Evolutionary conservation across 805 yeast genomes (phyloP).

Genomic region (Lipomyces lipofer): DNA sequence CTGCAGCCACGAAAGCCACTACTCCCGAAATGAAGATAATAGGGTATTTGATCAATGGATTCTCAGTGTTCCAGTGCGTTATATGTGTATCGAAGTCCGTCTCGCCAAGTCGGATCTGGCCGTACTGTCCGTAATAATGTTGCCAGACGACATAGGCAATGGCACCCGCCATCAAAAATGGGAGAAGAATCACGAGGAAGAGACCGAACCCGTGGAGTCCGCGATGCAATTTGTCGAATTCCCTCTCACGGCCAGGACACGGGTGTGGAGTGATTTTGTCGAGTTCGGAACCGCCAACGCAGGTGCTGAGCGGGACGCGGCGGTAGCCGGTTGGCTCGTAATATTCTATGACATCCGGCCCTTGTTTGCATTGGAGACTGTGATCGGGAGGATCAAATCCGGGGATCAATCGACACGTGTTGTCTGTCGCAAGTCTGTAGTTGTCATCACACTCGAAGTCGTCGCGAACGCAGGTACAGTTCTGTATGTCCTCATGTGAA

Average conservation of each 20-base stretch:
- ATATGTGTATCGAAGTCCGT: constrained; percentile 22
- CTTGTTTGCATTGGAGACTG: constrained; percentile 55
- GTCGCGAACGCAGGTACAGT: constrained; percentile 80
- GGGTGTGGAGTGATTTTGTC: constrained; percentile 67
- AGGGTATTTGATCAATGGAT: constrained; percentile 32
- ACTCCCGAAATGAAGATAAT: constrained; percentile 39
- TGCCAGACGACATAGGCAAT: constrained; percentile 75
- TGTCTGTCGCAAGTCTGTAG: constrained; percentile 66
- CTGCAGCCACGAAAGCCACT: constrained; percentile 37
- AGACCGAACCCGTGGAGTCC: constrained; percentile 59
- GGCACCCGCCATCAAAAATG: constrained; percentile 52
- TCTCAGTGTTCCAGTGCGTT: constrained; percentile 29
- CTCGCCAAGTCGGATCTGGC: constrained; percentile 82
- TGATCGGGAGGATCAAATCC: constrained; percentile 72
- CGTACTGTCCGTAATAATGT: constrained; percentile 76
- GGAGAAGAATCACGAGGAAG: constrained; percentile 56
- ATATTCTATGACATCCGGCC: constrained; percentile 61
- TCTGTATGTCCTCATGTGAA: constrained; percentile 57
- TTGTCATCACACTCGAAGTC: constrained; percentile 96
- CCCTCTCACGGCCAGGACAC: constrained; percentile 83
- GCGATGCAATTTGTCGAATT: constrained; percentile 54
- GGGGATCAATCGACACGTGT: constrained; percentile 79
- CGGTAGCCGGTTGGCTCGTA: constrained; percentile 93
- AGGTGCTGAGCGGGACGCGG: constrained; percentile 78
- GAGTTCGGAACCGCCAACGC: constrained; percentile 73